Percentiles rank a stretch among this genome's conserved stretches.
Conservation (phyloP, 768 basidiomycete species). For the Rhizopogon vulgaris region DNA sequence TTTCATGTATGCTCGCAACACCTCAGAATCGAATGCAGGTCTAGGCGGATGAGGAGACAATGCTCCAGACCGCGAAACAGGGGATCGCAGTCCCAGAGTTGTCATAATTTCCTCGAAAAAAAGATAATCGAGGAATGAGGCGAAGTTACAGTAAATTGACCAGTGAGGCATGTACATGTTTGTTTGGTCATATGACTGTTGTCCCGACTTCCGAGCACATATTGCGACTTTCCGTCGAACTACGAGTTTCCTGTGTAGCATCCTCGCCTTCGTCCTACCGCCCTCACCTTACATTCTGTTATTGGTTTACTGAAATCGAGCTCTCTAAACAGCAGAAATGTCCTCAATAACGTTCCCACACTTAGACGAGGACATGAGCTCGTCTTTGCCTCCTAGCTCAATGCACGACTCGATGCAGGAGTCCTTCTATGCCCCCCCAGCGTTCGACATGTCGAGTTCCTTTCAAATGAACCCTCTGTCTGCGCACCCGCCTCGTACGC, state of each 20-base stretch:
- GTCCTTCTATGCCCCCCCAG: conserved; percentile 45
- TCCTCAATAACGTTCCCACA: conserved; percentile 62
- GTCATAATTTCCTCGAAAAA: conserved; percentile 12
- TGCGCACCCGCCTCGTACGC: conserved; percentile 73
- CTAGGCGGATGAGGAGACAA: conserved; percentile 42
- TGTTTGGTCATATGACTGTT: conserved; percentile 21
- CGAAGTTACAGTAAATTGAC: too few relatives aligned
- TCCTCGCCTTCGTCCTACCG: background rate
- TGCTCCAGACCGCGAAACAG: conserved; percentile 54
- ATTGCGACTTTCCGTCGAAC: background rate
- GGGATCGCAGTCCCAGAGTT: conserved; percentile 48
- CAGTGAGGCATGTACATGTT: conserved; percentile 2
- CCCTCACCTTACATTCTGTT: too few relatives aligned
- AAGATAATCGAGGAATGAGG: background rate
- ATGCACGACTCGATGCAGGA: conserved; percentile 33
- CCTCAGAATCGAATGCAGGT: conserved; percentile 61
- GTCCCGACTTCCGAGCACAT: background rate
- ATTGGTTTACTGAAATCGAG: background rate
- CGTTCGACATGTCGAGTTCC: conserved; percentile 52
- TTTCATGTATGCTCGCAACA: conserved; percentile 76
- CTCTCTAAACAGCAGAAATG: conserved; percentile 33
- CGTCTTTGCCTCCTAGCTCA: conserved; percentile 32
- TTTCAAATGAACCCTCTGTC: conserved; percentile 84
- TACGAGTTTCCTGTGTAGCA: background rate
- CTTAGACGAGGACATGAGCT: conserved; percentile 27